A percentile compares a stretch with the other conserved stretches of the same genome.
phyloP scores from a whole-genome alignment of 208 protist genomes.

The Leishmania amazonensis region DNA sequence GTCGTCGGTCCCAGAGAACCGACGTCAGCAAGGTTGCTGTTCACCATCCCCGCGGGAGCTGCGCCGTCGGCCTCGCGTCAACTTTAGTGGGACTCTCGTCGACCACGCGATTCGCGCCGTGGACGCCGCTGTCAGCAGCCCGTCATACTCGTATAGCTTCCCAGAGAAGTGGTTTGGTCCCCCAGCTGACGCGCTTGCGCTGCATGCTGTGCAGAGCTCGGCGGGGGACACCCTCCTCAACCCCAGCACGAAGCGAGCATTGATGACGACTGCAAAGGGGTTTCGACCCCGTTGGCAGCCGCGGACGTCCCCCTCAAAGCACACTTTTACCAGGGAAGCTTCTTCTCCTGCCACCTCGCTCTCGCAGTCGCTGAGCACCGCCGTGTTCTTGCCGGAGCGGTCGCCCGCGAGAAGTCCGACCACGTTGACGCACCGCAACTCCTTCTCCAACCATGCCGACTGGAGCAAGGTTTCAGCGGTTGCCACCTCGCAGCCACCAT shows the following conservation, averaged over 20 bases:
- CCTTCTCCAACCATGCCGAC: background rate
- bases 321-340: background rate
- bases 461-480: background rate
- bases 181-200: background rate
- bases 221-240: background rate
- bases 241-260: background rate
- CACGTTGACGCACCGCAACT: background rate
- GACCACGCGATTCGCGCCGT: background rate
- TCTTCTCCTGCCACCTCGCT: background rate
- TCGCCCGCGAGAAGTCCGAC: background rate
- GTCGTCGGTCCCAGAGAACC: background rate
- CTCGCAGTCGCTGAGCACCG: constrained; percentile 5
- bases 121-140: background rate
- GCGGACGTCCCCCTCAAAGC: background rate
- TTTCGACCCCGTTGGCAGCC: background rate
- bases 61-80: too few species aligned
- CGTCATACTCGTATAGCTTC: constrained; percentile 4
- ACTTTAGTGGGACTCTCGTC: background rate
- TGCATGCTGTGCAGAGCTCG: background rate
- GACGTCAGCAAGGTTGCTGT: background rate
- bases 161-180: background rate
- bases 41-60: background rate
- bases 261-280: background rate
- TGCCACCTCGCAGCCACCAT: constrained; percentile 60
- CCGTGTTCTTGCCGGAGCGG: background rate